phyloP scores from a whole-genome alignment of 2,329 filamentous ascomycete species.

The Sporothrix globosa region DNA sequence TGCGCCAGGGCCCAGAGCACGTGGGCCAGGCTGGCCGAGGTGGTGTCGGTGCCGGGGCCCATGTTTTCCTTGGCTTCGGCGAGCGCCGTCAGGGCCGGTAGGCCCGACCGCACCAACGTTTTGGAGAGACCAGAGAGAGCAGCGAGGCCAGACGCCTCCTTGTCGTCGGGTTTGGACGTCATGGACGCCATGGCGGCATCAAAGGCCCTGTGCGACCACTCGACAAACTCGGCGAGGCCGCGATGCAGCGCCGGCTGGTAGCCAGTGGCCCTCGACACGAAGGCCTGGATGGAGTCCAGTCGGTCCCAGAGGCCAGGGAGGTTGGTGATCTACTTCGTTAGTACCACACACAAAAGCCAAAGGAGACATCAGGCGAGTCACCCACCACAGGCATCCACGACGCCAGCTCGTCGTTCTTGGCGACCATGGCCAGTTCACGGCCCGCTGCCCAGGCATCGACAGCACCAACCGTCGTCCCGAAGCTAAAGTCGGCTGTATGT shows the following conservation, averaged over 20 bases:
- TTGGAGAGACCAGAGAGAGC: too few species aligned
- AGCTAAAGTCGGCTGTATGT: slow-evolving; percentile 30
- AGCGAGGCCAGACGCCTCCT: too few species aligned
- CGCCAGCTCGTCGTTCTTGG: slow-evolving; percentile 30
- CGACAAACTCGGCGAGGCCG: not conserved
- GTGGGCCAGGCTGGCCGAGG: slow-evolving; percentile 31
- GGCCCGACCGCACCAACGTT: slow-evolving; percentile 23
- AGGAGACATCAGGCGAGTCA: not conserved
- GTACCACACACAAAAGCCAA: not conserved
- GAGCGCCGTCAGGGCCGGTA: slow-evolving; percentile 26
- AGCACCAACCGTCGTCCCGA: slow-evolving; percentile 27
- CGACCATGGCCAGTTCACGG: slow-evolving; percentile 26
- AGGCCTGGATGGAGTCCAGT: not conserved
- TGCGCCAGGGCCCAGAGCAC: slow-evolving; percentile 32
- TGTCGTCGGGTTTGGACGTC: not conserved
- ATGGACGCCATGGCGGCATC: too few species aligned
- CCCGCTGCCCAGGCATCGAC: slow-evolving; percentile 27
- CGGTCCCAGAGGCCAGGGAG: not conserved
- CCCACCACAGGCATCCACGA: slow-evolving; percentile 33
- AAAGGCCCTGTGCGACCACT: slow-evolving; percentile 20
- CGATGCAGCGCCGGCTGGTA: not conserved
- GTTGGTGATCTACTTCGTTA: slow-evolving; percentile 21
- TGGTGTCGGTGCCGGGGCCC: slow-evolving; percentile 33
- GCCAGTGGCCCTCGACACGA: not conserved
- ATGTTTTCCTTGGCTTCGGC: slow-evolving; percentile 34